Evolutionary conservation across 2,329 filamentous ascomycete genomes (phyloP).

Genomic region (Pseudopyrenochaeta lycopersici): DNA sequence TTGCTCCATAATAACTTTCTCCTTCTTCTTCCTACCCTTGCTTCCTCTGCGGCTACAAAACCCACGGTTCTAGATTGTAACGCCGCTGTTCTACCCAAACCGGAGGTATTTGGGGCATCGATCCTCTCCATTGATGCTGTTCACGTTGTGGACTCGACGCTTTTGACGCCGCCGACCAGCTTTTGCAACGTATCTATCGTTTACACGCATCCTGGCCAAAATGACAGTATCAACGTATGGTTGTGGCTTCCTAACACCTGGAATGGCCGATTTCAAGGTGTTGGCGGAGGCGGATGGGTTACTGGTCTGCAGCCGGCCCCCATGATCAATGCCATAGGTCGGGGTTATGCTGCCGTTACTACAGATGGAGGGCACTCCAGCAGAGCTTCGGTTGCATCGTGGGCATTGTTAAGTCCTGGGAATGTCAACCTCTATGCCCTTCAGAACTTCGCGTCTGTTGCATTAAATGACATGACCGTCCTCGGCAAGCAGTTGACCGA

Average conservation of each 20-base stretch:
- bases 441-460: constrained; percentile 45
- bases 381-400: constrained; percentile 8
- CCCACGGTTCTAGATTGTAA: no score
- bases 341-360: constrained; percentile 32
- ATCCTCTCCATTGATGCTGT: no score
- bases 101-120: no score
- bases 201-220: constrained; percentile 47
- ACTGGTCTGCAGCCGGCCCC: constrained; percentile 25
- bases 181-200: no score
- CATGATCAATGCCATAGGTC: constrained; percentile 17
- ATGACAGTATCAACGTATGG: constrained; percentile 44
- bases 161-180: no score
- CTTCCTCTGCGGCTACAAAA: no score
- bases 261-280: constrained; percentile 25
- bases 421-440: constrained; percentile 35
- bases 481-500: constrained; percentile 26
- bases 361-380: constrained; percentile 32
- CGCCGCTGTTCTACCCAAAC: no score
- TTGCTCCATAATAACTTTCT: no score
- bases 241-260: constrained; percentile 37
- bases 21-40: no score
- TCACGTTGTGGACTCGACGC: no score
- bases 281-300: constrained; percentile 28
- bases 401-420: constrained; percentile 29
- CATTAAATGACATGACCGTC: constrained; percentile 40